Base-by-base conservation (phyloP, 192 early-diverging fungal genomes). In the Coemansia umbellata region DNA sequence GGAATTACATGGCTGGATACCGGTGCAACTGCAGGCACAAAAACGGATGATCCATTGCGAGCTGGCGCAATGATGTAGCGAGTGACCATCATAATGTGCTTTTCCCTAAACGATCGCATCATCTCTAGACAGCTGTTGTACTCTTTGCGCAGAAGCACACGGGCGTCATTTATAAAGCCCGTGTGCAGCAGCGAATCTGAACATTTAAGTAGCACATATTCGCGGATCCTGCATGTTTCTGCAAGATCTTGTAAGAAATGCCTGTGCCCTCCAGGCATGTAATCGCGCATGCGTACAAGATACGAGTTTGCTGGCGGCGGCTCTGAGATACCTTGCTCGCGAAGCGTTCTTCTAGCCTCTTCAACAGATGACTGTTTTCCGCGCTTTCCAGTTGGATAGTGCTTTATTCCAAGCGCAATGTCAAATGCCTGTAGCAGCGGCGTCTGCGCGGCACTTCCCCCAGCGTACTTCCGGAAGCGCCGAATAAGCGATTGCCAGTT, bases 371-470 rank as follows among this genome's bases (percentile, higher is more conserved):
- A 48, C 65, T 66, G 66, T 17, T 49, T 33, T n/a, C 68, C 62
- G 63, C 69, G 41, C 62, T 64, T 44, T 50, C 86, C 83, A 0
- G 88, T 90, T n/a, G 88, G 88, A 53, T 84, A 70, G 60, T 96
- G 95, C 60, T 90, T 82, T 27, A 98, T 82, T 15, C 90, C 91
- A 32, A 98, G 81, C 0, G 85, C 87, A 50, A 91, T 84, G 62
- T 98, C 95, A 22, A 97, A 67, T 15, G 85, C 82, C 58, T 95
- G 94, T 31, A 98, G 91, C 42, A 95, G 60, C n/a, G 92, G 84
- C 19, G 87, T 91, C 69, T 98, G 95, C 0, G 91, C 95, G 4
- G 95, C 94, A 70, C 90, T 92, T 0, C 90, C 95, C 28, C 95
- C 95, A 2, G 93, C 89, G 68, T 89, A 85, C 51, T 79, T 82